Evolutionary conservation across 768 basidiomycete species (phyloP).

Genomic region (Dentipellis fragilis): DNA sequence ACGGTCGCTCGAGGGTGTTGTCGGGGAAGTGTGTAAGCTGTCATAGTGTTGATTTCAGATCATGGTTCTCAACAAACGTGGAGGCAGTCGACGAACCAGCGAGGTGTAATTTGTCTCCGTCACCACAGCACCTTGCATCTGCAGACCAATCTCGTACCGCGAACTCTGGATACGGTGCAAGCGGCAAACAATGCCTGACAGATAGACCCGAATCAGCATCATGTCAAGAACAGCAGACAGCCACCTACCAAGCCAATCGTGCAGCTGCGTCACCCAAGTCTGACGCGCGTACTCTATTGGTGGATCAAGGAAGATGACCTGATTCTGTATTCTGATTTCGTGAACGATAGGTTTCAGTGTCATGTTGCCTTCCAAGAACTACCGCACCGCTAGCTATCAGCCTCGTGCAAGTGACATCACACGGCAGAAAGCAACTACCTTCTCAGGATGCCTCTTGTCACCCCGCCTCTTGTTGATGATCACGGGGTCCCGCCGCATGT

Average conservation of each 20-base stretch:
- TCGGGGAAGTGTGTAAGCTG: slow-evolving; percentile 72
- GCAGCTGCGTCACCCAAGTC: slow-evolving; percentile 82
- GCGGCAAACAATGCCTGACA: slow-evolving; percentile 74
- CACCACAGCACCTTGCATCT: slow-evolving; percentile 62
- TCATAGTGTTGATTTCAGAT: slow-evolving; percentile 6
- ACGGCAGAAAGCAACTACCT: slow-evolving; percentile 33
- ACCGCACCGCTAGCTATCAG: background rate
- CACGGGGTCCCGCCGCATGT: slow-evolving; percentile 42
- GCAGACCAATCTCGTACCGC: slow-evolving; percentile 91
- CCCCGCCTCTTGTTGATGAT: slow-evolving; percentile 54
- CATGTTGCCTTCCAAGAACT: slow-evolving; percentile 71
- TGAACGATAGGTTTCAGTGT: slow-evolving; percentile 80
- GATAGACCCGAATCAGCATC: background rate
- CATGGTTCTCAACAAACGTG: background rate
- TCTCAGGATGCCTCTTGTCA: slow-evolving; percentile 68
- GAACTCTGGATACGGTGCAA: slow-evolving; percentile 87
- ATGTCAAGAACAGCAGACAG: background rate
- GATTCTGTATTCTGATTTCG: slow-evolving; percentile 96
- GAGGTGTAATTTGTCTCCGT: slow-evolving; percentile 77
- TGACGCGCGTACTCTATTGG: slow-evolving; percentile 92
- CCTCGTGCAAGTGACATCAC: background rate
- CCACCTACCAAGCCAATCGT: slow-evolving; percentile 72
- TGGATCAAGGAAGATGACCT: slow-evolving; percentile 97
- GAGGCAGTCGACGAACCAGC: slow-evolving; percentile 39
- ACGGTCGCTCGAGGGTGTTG: slow-evolving; percentile 68